phyloP scores from a whole-genome alignment of 768 basidiomycete genomes.

The Phlegmacium glaucopus region DNA sequence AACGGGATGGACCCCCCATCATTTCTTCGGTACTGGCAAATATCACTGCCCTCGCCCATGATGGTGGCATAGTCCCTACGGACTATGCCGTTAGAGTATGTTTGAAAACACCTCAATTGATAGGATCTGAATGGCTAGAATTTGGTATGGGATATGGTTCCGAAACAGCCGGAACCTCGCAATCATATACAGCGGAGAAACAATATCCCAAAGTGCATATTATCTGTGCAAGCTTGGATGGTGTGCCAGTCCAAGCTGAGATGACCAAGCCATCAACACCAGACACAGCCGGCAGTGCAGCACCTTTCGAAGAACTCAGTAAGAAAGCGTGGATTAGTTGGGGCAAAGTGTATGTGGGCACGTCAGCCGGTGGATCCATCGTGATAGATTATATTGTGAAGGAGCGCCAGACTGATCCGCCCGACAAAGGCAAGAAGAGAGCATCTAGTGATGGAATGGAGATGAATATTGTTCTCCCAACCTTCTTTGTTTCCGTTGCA shows the following conservation, averaged over 20 bases:
- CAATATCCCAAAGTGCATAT: conserved; percentile 47
- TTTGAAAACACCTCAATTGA: conserved; percentile 53
- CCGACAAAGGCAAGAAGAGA: conserved; percentile 35
- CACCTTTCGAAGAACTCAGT: conserved; percentile 51
- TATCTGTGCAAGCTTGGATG: conserved; percentile 59
- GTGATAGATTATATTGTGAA: conserved; percentile 69
- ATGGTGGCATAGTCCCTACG: conserved; percentile 27
- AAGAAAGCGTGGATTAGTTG: conserved; percentile 62
- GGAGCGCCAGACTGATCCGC: conserved; percentile 16
- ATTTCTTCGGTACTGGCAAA: conserved; percentile 55
- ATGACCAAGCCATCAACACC: conserved; percentile 39
- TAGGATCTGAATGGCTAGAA: conserved; percentile 72
- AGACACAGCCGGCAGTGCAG: conserved; percentile 28
- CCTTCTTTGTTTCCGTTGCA: conserved; percentile 69
- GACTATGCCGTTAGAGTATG: conserved; percentile 59
- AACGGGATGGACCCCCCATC: conserved; percentile 54
- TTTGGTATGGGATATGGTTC: conserved; percentile 61
- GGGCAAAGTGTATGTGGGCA: conserved; percentile 58
- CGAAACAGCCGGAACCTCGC: conserved; percentile 13
- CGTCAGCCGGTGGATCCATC: conserved; percentile 44
- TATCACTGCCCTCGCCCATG: conserved; percentile 48
- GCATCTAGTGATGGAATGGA: conserved; percentile 20
- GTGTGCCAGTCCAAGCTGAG: conserved; percentile 61
- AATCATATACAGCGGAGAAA: conserved; percentile 12
- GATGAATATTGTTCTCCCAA: conserved; percentile 55